Conservation (phyloP, 495 filamentous ascomycete species). For the Xylaria flabelliformis region DNA sequence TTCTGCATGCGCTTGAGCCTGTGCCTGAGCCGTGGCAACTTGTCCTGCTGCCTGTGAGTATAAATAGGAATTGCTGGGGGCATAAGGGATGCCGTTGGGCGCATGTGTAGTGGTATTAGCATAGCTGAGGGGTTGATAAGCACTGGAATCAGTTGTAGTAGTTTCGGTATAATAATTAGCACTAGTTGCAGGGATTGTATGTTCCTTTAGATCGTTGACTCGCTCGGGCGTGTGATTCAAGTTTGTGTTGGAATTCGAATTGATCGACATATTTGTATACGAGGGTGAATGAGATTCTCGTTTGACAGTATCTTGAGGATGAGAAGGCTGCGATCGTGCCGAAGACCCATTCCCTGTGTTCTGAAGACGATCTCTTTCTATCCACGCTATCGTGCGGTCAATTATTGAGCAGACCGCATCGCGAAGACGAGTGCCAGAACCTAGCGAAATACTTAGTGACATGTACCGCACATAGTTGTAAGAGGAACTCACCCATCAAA, state of each 20-base stretch:
- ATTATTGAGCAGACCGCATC: slow-evolving; percentile 48
- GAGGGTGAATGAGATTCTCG: slow-evolving; percentile 39
- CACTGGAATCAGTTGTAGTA: slow-evolving; percentile 30
- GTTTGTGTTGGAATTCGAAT: slow-evolving; percentile 27
- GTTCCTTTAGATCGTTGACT: slow-evolving; percentile 33
- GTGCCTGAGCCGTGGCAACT: slow-evolving; percentile 33
- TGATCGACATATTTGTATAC: slow-evolving; percentile 33
- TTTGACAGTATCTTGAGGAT: slow-evolving; percentile 38
- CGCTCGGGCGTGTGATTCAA: slow-evolving; percentile 33
- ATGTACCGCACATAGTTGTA: slow-evolving; percentile 15
- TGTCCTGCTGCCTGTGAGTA: slow-evolving; percentile 36
- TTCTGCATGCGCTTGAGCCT: slow-evolving; percentile 31
- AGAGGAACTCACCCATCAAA: slow-evolving; percentile 61
- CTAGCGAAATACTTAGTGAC: slow-evolving; percentile 25
- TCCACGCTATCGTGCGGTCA: slow-evolving; percentile 51
- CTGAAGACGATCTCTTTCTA: slow-evolving; percentile 49
- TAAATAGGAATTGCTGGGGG: slow-evolving; percentile 34
- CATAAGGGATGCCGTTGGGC: slow-evolving; percentile 34
- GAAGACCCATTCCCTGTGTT: slow-evolving; percentile 36
- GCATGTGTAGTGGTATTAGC: slow-evolving; percentile 33
- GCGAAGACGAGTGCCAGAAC: slow-evolving; percentile 47
- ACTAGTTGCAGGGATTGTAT: slow-evolving; percentile 35
- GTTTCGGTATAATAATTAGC: slow-evolving; percentile 37
- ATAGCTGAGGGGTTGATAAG: slow-evolving; percentile 36
- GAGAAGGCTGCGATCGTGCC: slow-evolving; percentile 31